Percentiles rank a stretch among this genome's conserved stretches.
Conservation (phyloP, 768 basidiomycete genomes). For the Tylopilus rubrobrunneus region DNA sequence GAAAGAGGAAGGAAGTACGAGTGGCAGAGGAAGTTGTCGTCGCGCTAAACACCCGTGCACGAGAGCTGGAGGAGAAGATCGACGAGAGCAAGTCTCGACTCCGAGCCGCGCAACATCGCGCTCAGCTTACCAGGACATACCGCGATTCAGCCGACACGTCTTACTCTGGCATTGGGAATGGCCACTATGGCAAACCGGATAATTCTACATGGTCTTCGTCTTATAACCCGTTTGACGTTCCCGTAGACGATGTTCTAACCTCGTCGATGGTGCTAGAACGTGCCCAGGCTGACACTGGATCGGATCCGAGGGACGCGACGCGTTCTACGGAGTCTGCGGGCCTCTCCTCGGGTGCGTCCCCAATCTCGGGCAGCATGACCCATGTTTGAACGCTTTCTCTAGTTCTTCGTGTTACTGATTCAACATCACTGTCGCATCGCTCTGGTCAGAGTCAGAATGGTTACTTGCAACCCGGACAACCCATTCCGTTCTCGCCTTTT, state of each 20-base stretch:
- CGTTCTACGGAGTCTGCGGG: constrained; percentile 28
- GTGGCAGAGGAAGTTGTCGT: constrained; percentile 64
- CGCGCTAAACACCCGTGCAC: constrained; percentile 59
- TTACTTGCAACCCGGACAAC: constrained; percentile 15
- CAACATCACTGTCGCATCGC: constrained; percentile 11
- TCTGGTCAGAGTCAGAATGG: constrained; percentile 11
- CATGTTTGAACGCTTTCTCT: constrained; percentile 8
- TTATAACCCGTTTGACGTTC: constrained; percentile 31
- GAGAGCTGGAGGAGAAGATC: constrained; percentile 71
- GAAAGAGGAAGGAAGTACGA: constrained; percentile 51
- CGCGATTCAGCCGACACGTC: constrained; percentile 19
- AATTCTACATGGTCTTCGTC: constrained; percentile 22
- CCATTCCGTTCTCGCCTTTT: constrained; percentile 52
- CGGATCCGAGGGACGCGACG: constrained; percentile 13
- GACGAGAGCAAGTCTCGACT: constrained; percentile 60
- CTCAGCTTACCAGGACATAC: constrained; percentile 41
- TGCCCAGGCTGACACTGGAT: constrained; percentile 3
- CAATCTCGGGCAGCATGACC: constrained; percentile 19
- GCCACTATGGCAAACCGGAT: constrained; percentile 15
- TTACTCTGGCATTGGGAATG: constrained; percentile 4
- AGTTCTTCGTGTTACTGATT: constrained; percentile 29
- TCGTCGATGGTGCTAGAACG: constrained; percentile 15
- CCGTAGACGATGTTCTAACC: constrained; percentile 16
- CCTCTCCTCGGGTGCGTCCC: constrained; percentile 30
- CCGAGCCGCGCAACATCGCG: constrained; percentile 53